Evolutionary conservation across 257 asterid genomes (phyloP).

Genomic region (Nicotiana obtusifolia): DNA sequence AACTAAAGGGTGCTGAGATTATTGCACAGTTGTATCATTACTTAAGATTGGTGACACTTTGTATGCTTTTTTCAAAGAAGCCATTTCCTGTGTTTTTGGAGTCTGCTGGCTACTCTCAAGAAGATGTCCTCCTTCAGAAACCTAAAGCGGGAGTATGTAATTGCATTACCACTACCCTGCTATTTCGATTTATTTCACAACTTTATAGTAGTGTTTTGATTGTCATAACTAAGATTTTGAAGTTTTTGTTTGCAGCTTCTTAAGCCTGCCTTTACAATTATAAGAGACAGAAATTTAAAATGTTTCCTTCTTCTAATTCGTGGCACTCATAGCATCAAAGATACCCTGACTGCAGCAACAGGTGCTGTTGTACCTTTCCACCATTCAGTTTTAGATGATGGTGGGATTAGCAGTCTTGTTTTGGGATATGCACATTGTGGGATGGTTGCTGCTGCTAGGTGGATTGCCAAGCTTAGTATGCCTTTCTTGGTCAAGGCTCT

Average conservation of each 20-base stretch:
- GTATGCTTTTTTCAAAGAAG: slow-evolving; percentile 71
- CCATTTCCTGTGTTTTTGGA: slow-evolving; percentile 72
- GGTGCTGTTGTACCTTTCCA: slow-evolving; percentile 92
- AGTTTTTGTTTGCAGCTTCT: slow-evolving; percentile 47
- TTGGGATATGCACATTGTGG: slow-evolving; percentile 90
- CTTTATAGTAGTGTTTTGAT: slow-evolving; percentile 5
- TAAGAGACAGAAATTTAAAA: slow-evolving; percentile 56
- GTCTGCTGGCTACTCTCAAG: slow-evolving; percentile 50
- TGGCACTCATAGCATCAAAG: slow-evolving; percentile 85
- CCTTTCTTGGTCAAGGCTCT: slow-evolving; percentile 66
- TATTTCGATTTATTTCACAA: slow-evolving; percentile 5
- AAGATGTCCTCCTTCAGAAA: slow-evolving; percentile 67
- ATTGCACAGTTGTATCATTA: slow-evolving; percentile 49
- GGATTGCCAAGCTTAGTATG: slow-evolving; percentile 76
- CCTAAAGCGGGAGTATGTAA: slow-evolving; percentile 79
- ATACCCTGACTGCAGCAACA: slow-evolving; percentile 77
- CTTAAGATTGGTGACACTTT: slow-evolving; percentile 59
- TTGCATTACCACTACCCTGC: neutral
- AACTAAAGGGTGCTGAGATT: slow-evolving; percentile 57
- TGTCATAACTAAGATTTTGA: slow-evolving; percentile 13
- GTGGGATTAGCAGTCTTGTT: slow-evolving; percentile 66
- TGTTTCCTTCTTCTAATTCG: slow-evolving; percentile 82
- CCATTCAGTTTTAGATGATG: slow-evolving; percentile 75
- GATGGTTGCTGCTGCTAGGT: slow-evolving; percentile 92
- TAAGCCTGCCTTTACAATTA: slow-evolving; percentile 76